Base-by-base conservation (phyloP, 129 eudicot genomes). In the Tagetes patula region DNA sequence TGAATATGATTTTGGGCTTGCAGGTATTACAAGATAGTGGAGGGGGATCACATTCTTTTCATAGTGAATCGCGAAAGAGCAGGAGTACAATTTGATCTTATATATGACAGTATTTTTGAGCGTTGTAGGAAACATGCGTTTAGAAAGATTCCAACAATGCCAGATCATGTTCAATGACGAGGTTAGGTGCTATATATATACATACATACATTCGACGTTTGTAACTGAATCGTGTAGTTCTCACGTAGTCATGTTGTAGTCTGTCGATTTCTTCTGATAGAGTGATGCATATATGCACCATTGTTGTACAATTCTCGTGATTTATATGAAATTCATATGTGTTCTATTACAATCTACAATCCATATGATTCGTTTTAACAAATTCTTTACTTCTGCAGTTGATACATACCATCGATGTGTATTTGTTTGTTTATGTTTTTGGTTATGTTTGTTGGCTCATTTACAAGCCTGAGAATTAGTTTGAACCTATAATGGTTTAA, bases 11-110 rank as follows among this genome's bases (percentile, higher is more conserved):
- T 62, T 72, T 61, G 56, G 41, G 3, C 42, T 12, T 84, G 90
- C 85, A 94, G 98, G 98, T 94, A 94, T 77, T 94, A 94, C 88
- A 94, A 90, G 82, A 69, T 90, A 38, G 88, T 94, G 65, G 94
- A 90, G 56, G 99, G 96, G 5, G 99, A 94, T 78, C 99, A 90
- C 74, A 88, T 94, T 42, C 85, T 94, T 11, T 94, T 94, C 87
- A 87, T 90, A 20, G 84, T 94, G 60, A 94, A 94, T 56, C 76
- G 99, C 9, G 99, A 94, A 77, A 88, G 99, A 85, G 97, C 99
- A 38, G 97, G 97, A 47, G 89, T 86, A 76, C 96, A 94, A 66
- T 94, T 94, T 54, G 99, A 94, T 84, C 82, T 94, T 81, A 83
- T 94, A 46, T 94, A 94, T 58, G 96, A 94, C 72, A 90, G 96